These are phyloP conservation scores for Boletus barrowsii DNA, from an alignment of 768 basidiomycete species.

Conservation along the genomic window DNA sequence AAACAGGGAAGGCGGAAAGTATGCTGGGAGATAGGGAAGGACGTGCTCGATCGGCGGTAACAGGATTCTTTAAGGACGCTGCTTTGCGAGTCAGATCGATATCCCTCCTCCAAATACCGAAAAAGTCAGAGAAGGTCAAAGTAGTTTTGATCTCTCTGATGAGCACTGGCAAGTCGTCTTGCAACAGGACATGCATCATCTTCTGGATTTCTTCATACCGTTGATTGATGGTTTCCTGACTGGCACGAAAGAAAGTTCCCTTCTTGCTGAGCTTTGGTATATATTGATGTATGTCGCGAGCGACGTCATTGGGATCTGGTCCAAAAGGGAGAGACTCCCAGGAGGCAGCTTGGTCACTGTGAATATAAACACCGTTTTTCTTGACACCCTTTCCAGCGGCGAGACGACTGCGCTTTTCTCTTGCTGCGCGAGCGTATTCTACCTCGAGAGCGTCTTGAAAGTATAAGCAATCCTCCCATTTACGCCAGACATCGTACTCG, in stretches of 20 bases:
- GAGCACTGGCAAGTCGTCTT: conserved; percentile 60
- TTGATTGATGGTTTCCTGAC: conserved; percentile 61
- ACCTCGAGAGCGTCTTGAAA: conserved; percentile 69
- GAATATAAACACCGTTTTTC: conserved; percentile 64
- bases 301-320: conserved; percentile 72
- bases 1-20: conserved; percentile 53
- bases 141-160: conserved; percentile 62
- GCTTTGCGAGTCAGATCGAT: conserved; percentile 53
- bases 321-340: conserved; percentile 85
- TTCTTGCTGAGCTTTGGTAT: conserved; percentile 70
- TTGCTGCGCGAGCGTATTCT: conserved; percentile 61
- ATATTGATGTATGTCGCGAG: conserved; percentile 62
- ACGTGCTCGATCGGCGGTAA: conserved; percentile 29
- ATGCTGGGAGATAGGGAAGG: conserved; percentile 52
- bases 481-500: conserved; percentile 74
- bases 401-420: conserved; percentile 66
- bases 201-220: conserved; percentile 58
- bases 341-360: conserved; percentile 71
- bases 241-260: conserved; percentile 68
- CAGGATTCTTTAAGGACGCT: conserved; percentile 14
- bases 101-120: conserved; percentile 75
- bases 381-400: conserved; percentile 73
- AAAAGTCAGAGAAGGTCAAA: conserved; percentile 67
- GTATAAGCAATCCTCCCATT: conserved; percentile 80
- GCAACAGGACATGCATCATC: conserved; percentile 58